phyloP scores from a whole-genome alignment of 2,329 filamentous ascomycete genomes.

The Cladosporium sp. region DNA sequence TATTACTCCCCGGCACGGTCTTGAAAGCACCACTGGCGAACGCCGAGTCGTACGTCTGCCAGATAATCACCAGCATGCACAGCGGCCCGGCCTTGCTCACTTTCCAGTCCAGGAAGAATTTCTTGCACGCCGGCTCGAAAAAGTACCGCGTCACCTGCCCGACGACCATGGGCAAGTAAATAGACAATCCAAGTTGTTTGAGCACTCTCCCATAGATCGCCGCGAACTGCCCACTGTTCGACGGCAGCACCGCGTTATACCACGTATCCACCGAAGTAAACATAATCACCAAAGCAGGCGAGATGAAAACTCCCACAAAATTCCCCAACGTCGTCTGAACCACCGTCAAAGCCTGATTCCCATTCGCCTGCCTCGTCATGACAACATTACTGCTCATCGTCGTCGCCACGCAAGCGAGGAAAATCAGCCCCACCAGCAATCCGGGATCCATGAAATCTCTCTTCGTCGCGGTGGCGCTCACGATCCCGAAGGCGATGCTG shows the following conservation, averaged over 20 bases:
- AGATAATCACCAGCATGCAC: constrained; percentile 48
- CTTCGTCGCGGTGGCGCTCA: constrained; percentile 48
- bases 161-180: constrained; percentile 57
- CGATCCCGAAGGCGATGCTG: constrained; percentile 54
- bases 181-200: constrained; percentile 62
- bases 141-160: constrained; percentile 57
- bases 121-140: constrained; percentile 51
- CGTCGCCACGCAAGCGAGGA: constrained; percentile 64
- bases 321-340: constrained; percentile 69
- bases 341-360: constrained; percentile 44
- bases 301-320: constrained; percentile 61
- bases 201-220: constrained; percentile 63
- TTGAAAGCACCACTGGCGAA: constrained; percentile 61
- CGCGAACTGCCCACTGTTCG: constrained; percentile 49
- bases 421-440: constrained; percentile 63
- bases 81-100: constrained; percentile 42
- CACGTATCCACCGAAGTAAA: constrained; percentile 51
- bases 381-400: constrained; percentile 70
- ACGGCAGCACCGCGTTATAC: constrained; percentile 54
- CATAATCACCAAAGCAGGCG: constrained; percentile 59
- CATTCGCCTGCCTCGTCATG: constrained; percentile 64
- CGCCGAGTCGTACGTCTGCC: constrained; percentile 63
- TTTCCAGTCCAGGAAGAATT: constrained; percentile 47
- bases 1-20: constrained; percentile 53
- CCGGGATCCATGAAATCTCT: constrained; percentile 55